Percentiles rank a stretch among this genome's conserved stretches.
phyloP scores from a whole-genome alignment of 257 asterid species.

The Plantago major region DNA sequence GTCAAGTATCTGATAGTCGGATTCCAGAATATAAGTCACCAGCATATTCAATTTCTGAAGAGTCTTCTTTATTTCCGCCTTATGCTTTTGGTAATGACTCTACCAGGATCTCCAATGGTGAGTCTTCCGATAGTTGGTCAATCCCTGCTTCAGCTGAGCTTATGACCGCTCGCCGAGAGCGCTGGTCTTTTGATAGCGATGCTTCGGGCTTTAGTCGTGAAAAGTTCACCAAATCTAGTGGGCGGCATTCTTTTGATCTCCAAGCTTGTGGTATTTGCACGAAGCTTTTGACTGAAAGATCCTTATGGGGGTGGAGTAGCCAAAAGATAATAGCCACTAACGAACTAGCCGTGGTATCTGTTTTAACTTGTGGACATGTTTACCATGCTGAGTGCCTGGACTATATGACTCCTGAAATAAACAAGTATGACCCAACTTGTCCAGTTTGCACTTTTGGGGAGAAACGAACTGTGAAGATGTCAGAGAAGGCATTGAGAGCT shows the following conservation, averaged over 20 bases:
- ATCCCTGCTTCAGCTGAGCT: slow-evolving; percentile 71
- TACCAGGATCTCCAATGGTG: slow-evolving; percentile 66
- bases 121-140: slow-evolving; percentile 86
- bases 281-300: slow-evolving; percentile 63
- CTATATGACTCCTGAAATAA: slow-evolving; percentile 74
- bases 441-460: slow-evolving; percentile 92
- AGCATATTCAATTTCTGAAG: slow-evolving; percentile 72
- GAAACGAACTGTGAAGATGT: slow-evolving; percentile 71
- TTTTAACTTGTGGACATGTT: slow-evolving; percentile 81
- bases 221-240: slow-evolving; percentile 49
- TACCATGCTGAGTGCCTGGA: slow-evolving; percentile 96
- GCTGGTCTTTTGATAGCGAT: slow-evolving; percentile 98
- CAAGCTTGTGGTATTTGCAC: slow-evolving; percentile 86
- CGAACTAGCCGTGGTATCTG: slow-evolving; percentile 85
- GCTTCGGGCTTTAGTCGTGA: slow-evolving; percentile 53
- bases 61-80: slow-evolving; percentile 47
- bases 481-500: slow-evolving; percentile 74
- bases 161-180: slow-evolving; percentile 53
- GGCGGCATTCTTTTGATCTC: slow-evolving; percentile 53
- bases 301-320: slow-evolving; percentile 65
- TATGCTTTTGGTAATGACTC: slow-evolving; percentile 74
- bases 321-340: slow-evolving; percentile 57
- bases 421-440: slow-evolving; percentile 82
- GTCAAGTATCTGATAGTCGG: slow-evolving; percentile 73
- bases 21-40: slow-evolving; percentile 64